Conservation (phyloP, 352 stramenopile species). For the Ophiocytium majus region DNA sequence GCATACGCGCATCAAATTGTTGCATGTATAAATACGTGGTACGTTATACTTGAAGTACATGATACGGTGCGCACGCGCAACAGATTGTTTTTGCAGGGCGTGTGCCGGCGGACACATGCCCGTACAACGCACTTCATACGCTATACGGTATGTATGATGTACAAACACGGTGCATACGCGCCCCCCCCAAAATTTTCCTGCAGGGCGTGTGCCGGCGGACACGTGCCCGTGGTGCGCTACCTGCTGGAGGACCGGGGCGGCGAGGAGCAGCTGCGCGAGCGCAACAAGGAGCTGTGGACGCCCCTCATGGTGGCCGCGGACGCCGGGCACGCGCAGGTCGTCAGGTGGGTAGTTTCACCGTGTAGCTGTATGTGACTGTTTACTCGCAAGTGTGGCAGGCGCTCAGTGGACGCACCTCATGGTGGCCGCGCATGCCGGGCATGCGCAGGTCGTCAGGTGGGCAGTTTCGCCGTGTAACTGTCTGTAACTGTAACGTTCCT, state of each 20-base stretch:
- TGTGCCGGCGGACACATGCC: too few species aligned
- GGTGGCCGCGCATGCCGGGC: neutral
- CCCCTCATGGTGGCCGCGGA: neutral
- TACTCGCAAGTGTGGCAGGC: neutral
- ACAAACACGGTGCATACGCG: too few species aligned
- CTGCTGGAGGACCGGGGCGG: neutral
- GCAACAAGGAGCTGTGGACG: neutral
- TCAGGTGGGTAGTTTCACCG: neutral
- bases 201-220: neutral
- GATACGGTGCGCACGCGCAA: too few species aligned
- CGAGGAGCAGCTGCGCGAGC: neutral
- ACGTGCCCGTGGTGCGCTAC: neutral
- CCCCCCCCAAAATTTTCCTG: too few species aligned
- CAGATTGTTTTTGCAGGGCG: too few species aligned
- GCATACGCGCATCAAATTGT: too few species aligned
- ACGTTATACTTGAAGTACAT: too few species aligned
- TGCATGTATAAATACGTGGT: too few species aligned
- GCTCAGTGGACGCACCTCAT: neutral
- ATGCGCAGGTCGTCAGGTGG: neutral
- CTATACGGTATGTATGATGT: too few species aligned
- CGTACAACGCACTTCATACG: too few species aligned
- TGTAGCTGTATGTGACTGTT: neutral
- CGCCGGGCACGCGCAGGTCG: neutral
- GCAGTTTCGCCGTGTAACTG: neutral
- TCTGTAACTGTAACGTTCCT: neutral